These are phyloP conservation scores for Erythrobasidium yunnanense DNA, from an alignment of 768 basidiomycete genomes.

Conservation along the genomic window DNA sequence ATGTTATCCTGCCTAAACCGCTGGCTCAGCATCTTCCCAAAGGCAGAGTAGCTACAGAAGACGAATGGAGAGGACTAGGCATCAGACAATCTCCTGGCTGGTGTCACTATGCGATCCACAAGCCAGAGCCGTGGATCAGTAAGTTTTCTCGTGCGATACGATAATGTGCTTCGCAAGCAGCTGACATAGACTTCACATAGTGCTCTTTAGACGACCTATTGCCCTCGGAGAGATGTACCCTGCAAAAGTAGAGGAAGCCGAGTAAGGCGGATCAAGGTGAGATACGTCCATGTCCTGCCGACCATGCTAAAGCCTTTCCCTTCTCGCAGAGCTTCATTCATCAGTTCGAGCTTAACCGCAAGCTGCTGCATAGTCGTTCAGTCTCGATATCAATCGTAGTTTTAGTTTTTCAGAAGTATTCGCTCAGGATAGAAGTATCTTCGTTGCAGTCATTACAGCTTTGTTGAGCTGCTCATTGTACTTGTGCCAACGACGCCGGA, in stretches of 20 bases:
- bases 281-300: too few species aligned
- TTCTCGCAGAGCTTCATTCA: too few species aligned
- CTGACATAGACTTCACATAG: not conserved
- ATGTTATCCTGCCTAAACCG: conserved; percentile 91
- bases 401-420: too few species aligned
- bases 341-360: too few species aligned
- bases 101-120: conserved; percentile 15
- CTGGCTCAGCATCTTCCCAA: conserved; percentile 89
- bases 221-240: conserved; percentile 11
- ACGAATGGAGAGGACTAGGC: conserved; percentile 92
- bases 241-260: not conserved
- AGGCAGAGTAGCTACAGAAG: conserved; percentile 66
- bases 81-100: conserved; percentile 44
- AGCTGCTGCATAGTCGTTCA: too few species aligned
- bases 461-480: too few species aligned
- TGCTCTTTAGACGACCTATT: conserved; percentile 17
- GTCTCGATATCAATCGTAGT: too few species aligned
- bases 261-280: too few species aligned
- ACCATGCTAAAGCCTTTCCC: too few species aligned
- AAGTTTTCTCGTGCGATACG: not conserved
- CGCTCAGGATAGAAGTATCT: too few species aligned
- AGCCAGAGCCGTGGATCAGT: conserved; percentile 21
- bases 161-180: not conserved
- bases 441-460: too few species aligned
- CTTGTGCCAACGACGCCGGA: too few species aligned